Base-by-base conservation (phyloP, 75 land plant species). In the Selaginella moellendorffii region DNA sequence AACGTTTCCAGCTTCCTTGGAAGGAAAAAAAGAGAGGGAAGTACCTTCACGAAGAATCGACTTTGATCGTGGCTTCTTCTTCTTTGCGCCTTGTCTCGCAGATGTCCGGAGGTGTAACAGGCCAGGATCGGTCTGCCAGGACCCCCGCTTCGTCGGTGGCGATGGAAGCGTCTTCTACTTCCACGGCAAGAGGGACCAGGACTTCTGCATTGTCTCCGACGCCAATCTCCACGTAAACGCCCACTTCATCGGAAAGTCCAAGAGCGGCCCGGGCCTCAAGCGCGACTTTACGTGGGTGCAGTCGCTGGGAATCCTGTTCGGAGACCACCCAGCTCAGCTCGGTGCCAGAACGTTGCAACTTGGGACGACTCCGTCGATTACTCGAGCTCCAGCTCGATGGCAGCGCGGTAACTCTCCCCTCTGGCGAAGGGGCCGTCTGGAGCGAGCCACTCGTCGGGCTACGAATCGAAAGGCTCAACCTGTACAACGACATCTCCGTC, bases 71-170 rank as follows among this genome's bases (percentile, higher is more conserved):
- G 1, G 31, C 9, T 1, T 26, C 22, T 1, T 2, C 10, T 21
- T 24, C n/a, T 53, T 23, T 1, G 26, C 0, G 52, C 28, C 0
- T 25, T n/a, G 24, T 29, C 20, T 17, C 21, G 0, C 2, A 25
- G 20, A 21, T 1, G 22, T 53, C 24, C 26, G 53, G 64, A 67
- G 31, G 9, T 72, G 74, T 26, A 58, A 72, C 51, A 46, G 10
- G 51, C 14, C 51, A n/a, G n/a, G n/a, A n/a, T n/a, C n/a, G n/a
- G n/a, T n/a, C n/a, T n/a, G n/a, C n/a, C n/a, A n/a, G n/a, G n/a
- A n/a, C n/a, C n/a, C n/a, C n/a, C n/a, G n/a, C n/a, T n/a, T n/a
- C n/a, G n/a, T n/a, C n/a, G n/a, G n/a, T n/a, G n/a, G n/a, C n/a
- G n/a, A n/a, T n/a, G n/a, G n/a, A n/a, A n/a, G n/a, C n/a, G n/a